Percentiles rank a stretch among this genome's conserved stretches.
These are phyloP conservation scores for Pharus latifolius DNA, from an alignment of 176 grass and related monocot genomes.

Conservation along the genomic window DNA sequence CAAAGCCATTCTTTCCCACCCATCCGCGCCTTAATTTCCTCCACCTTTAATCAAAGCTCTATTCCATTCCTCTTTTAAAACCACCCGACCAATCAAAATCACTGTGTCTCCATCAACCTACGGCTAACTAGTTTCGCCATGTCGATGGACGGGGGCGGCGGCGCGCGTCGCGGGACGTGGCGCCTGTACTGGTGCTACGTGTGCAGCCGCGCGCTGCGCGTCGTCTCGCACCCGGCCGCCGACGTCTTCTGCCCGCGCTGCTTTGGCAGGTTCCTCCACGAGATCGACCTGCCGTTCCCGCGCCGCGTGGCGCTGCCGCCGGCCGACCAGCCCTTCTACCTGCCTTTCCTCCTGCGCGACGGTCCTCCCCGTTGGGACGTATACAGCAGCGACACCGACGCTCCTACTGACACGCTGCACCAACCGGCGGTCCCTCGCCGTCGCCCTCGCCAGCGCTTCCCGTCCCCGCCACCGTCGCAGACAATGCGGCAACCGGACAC, in stretches of 20 bases:
- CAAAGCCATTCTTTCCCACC: slow-evolving; percentile 60
- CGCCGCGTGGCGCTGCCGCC: slow-evolving; percentile 6
- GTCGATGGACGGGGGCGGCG: not conserved
- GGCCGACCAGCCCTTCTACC: slow-evolving; percentile 22
- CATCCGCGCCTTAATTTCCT: not conserved
- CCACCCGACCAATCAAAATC: not conserved
- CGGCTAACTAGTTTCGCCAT: not conserved
- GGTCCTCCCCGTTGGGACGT: slow-evolving; percentile 33
- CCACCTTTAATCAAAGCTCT: not conserved
- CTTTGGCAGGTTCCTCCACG: slow-evolving; percentile 71
- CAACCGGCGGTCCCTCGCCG: not conserved
- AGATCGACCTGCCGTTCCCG: slow-evolving; percentile 43
- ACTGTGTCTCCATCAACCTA: not conserved
- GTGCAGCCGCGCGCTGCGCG: slow-evolving; percentile 60
- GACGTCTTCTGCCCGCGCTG: slow-evolving; percentile 69
- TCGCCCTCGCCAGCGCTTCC: not conserved
- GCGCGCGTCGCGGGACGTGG: slow-evolving; percentile 36
- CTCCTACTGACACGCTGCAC: not conserved
- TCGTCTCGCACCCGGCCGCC: slow-evolving; percentile 45
- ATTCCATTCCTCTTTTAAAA: not conserved
- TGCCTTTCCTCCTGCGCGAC: slow-evolving; percentile 38
- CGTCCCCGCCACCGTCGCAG: slow-evolving; percentile 17
- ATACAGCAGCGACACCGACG: not conserved
- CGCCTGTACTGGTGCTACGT: slow-evolving; percentile 83
- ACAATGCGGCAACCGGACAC: not conserved